Evolutionary conservation across 176 grass and related monocot genomes (phyloP), one percentile per base, ranked within the genome.

Genomic region (Zizania latifolia): DNA sequence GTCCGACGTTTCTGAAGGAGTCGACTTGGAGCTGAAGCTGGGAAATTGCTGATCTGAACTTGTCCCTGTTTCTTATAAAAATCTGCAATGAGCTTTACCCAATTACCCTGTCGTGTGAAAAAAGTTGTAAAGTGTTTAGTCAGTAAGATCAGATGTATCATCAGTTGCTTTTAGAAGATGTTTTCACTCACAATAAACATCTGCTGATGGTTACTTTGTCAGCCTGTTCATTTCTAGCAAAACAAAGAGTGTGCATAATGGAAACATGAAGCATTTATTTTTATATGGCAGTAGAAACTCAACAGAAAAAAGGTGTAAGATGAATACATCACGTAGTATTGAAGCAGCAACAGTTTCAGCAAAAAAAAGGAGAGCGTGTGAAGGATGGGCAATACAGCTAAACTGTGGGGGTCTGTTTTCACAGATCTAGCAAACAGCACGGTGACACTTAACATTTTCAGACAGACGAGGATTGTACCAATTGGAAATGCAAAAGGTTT

Each of bases 1-100:
- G 69, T 33, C 34, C 40, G 68, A 78, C 33, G 35, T 62, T 50
- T 67, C 84, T 0, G 88, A 94, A 3, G 78, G 45, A 27, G 60
- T 94, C 80, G 91, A 94, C 77, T 66, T 94, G 27, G 88, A 86
- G n/a, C 83, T 94, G 70, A 90, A 85, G 53, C 88, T 94, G 0
- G 90, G 83, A 79, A 88, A 64, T 31, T 54, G 65, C 11, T 81
- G 43, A 54, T 33, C 40, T 15, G 15, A 15, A 16, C 16, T 15
- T 16, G 11, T 19, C 3, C 8, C 8, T 60, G 64, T 61, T 69
- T 28, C 41, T 53, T 53, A 72, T 59, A 23, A 50, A 14, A 41
- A 76, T 30, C n/a, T 45, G 27, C 44, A 70, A 34, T 35, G 54
- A 55, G 28, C 26, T 15, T 0, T 34, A 55, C 56, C 6, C 13